A percentile compares a stretch with the other conserved stretches of the same genome.
Conservation (phyloP, 2,329 filamentous ascomycete genomes). For the Diaporthe humulicola region DNA sequence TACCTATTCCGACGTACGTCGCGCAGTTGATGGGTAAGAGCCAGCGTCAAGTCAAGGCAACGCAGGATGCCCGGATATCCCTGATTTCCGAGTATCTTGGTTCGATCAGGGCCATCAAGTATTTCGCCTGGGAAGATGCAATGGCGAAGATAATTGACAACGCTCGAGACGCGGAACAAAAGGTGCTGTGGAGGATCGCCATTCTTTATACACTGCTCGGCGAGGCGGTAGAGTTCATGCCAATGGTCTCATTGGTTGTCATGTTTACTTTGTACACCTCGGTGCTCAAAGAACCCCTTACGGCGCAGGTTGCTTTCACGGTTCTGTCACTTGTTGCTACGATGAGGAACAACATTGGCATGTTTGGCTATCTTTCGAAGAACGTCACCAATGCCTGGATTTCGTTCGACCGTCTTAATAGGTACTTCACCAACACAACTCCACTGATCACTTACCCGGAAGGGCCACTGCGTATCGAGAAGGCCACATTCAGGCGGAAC, state of each 20-base stretch:
- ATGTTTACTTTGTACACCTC: constrained; percentile 68
- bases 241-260: constrained; percentile 63
- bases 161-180: constrained; percentile 65
- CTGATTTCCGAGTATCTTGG: constrained; percentile 69
- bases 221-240: constrained; percentile 65
- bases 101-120: constrained; percentile 71
- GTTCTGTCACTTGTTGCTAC: constrained; percentile 66
- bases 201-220: constrained; percentile 61
- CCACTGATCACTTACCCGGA: constrained; percentile 62
- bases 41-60: constrained; percentile 65
- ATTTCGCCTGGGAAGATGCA: constrained; percentile 71
- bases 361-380: constrained; percentile 60
- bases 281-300: constrained; percentile 60
- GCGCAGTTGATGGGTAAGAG: constrained; percentile 63
- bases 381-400: constrained; percentile 58
- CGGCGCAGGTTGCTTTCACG: constrained; percentile 70
- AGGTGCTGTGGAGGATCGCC: constrained; percentile 66
- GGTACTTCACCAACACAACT: constrained; percentile 65
- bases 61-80: constrained; percentile 69
- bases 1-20: constrained; percentile 64
- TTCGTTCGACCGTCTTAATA: constrained; percentile 66
- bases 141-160: constrained; percentile 64
- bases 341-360: constrained; percentile 65
- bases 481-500: constrained; percentile 63
- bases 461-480: constrained; percentile 61